Evolutionary conservation across 495 filamentous ascomycete genomes (phyloP).

Genomic region (Lindgomyces ingoldianus): DNA sequence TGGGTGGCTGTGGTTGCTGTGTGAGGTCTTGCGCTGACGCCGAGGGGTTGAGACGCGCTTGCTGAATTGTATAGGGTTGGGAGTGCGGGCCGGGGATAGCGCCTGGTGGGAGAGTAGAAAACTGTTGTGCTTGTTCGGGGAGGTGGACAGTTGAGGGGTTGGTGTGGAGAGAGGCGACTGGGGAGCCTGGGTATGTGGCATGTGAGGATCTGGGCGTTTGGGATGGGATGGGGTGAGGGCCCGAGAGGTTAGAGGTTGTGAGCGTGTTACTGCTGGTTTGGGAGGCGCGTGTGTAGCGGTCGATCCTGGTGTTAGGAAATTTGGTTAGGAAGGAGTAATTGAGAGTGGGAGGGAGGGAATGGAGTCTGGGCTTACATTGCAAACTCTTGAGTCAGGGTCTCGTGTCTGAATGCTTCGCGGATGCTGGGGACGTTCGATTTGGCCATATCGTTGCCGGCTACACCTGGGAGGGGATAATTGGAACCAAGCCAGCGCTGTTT

Average conservation of each 20-base stretch:
- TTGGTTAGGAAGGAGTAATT: neutral
- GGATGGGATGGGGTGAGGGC: neutral
- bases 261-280: slow-evolving; percentile 17
- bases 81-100: slow-evolving; percentile 12
- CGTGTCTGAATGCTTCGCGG: slow-evolving; percentile 81
- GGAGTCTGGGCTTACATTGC: slow-evolving; percentile 60
- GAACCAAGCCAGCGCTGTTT: slow-evolving; percentile 89
- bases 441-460: slow-evolving; percentile 80
- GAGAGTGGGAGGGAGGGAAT: neutral
- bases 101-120: slow-evolving; percentile 23
- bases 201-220: slow-evolving; percentile 26
- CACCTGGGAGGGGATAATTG: slow-evolving; percentile 70
- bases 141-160: slow-evolving; percentile 32
- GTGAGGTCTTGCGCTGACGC: neutral
- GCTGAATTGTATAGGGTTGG: slow-evolving; percentile 32
- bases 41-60: slow-evolving; percentile 27
- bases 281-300: slow-evolving; percentile 38
- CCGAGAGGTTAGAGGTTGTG: slow-evolving; percentile 23
- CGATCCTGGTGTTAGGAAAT: slow-evolving; percentile 35
- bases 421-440: slow-evolving; percentile 97
- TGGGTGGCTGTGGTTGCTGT: slow-evolving; percentile 3
- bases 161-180: slow-evolving; percentile 37
- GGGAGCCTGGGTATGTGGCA: slow-evolving; percentile 35
- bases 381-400: slow-evolving; percentile 78
- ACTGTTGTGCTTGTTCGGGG: slow-evolving; percentile 17